phyloP scores from a whole-genome alignment of 2,329 filamentous ascomycete species.

The Aureobasidium sp. region DNA sequence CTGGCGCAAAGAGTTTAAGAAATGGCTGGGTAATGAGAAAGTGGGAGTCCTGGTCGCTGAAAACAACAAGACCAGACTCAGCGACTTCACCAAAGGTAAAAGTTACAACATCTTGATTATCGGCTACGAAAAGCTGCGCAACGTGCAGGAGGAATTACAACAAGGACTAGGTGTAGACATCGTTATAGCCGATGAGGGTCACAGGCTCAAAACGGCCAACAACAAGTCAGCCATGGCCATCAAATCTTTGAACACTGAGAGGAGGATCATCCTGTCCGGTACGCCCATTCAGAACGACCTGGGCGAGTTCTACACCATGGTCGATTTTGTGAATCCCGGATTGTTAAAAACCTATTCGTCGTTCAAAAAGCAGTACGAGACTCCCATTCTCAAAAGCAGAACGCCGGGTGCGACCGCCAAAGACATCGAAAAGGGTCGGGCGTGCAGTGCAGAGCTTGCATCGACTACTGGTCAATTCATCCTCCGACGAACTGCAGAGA shows the following conservation, averaged over 20 bases:
- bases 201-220: slow-evolving; percentile 58
- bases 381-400: slow-evolving; percentile 53
- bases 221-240: slow-evolving; percentile 61
- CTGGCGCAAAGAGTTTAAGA: slow-evolving; percentile 64
- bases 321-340: slow-evolving; percentile 61
- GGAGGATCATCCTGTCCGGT: slow-evolving; percentile 55
- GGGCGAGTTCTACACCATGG: slow-evolving; percentile 57
- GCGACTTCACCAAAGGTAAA: slow-evolving; percentile 60
- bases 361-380: slow-evolving; percentile 57
- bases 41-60: slow-evolving; percentile 60
- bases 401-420: slow-evolving; percentile 54
- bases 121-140: slow-evolving; percentile 61
- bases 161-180: slow-evolving; percentile 58
- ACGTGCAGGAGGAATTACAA: slow-evolving; percentile 56
- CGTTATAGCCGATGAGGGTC: slow-evolving; percentile 61
- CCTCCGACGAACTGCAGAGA: slow-evolving; percentile 55
- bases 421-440: slow-evolving; percentile 56
- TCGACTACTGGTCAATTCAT: slow-evolving; percentile 56
- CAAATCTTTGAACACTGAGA: slow-evolving; percentile 51
- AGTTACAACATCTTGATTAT: slow-evolving; percentile 65
- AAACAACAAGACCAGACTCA: slow-evolving; percentile 51
- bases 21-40: slow-evolving; percentile 63
- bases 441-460: slow-evolving; percentile 51
- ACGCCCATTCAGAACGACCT: slow-evolving; percentile 63
- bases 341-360: slow-evolving; percentile 52